Conservation (phyloP, 2,329 filamentous ascomycete species). For the Aspergillus sp. region DNA sequence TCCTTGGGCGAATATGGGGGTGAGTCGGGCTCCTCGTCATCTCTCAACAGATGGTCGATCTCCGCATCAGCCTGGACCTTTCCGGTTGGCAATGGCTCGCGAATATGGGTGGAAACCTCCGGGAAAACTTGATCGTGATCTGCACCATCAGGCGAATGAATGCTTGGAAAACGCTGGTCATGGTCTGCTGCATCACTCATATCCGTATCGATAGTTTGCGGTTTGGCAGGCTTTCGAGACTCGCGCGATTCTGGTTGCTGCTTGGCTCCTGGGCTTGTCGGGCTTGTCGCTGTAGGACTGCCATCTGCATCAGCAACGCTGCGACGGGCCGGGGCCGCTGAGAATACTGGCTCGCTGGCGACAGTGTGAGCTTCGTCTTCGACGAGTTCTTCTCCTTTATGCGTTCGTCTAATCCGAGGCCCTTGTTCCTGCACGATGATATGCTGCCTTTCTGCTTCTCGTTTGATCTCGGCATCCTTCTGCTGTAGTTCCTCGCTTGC, state of each 20-base stretch:
- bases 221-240: constrained; percentile 11
- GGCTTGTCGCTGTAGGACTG: constrained; percentile 15
- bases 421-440: constrained; percentile 73
- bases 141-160: constrained; percentile 64
- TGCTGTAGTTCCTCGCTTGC: constrained; percentile 82
- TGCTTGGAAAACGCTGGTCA: constrained; percentile 76
- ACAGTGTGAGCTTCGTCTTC: constrained; percentile 61
- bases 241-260: constrained; percentile 16
- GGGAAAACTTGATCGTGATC: constrained; percentile 40
- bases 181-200: constrained; percentile 53
- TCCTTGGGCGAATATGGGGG: constrained; percentile 81
- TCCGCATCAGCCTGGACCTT: constrained; percentile 68
- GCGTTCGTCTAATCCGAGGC: constrained; percentile 78
- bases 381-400: constrained; percentile 90
- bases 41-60: constrained; percentile 81
- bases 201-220: constrained; percentile 36
- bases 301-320: constrained; percentile 30
- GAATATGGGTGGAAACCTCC: constrained; percentile 33
- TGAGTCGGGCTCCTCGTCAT: constrained; percentile 74
- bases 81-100: constrained; percentile 39
- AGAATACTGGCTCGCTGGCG: constrained; percentile 44
- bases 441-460: constrained; percentile 58
- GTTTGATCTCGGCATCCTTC: constrained; percentile 52
- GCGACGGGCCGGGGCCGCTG: constrained; percentile 41
- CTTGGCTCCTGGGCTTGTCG: constrained; percentile 20